Evolutionary conservation across 495 filamentous ascomycete genomes (phyloP).

Genomic region (Hypoxylon perforatum): DNA sequence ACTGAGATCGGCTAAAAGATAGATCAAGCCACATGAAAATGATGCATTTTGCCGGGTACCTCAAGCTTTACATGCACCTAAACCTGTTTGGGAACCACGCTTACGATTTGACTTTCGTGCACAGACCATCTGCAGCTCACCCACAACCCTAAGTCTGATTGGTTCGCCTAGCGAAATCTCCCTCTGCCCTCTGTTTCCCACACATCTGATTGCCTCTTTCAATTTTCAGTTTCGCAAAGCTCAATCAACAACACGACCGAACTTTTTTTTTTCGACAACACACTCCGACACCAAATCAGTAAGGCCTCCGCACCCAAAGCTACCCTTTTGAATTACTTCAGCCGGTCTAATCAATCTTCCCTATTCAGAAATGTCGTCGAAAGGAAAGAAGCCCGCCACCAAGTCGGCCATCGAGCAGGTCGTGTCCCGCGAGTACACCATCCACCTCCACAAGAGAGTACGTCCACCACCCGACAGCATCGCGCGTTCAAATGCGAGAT

Average conservation of each 20-base stretch:
- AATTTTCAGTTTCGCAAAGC: conserved; percentile 50
- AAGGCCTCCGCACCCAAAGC: conserved; percentile 28
- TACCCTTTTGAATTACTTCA: not conserved
- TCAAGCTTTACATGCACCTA: too few species aligned
- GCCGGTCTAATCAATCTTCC: conserved; percentile 25
- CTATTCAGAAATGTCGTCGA: conserved; percentile 76
- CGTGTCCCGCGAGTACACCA: conserved; percentile 99
- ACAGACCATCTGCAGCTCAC: conserved; percentile 19
- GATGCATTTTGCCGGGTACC: not conserved
- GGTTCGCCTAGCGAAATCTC: conserved; percentile 45
- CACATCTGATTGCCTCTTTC: conserved; percentile 38
- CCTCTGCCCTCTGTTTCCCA: conserved; percentile 50
- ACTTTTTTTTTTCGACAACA: conserved; percentile 42
- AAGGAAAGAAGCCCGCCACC: conserved; percentile 67
- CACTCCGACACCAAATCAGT: conserved; percentile 42
- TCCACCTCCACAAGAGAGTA: conserved; percentile 99
- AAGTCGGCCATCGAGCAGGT: conserved; percentile 99
- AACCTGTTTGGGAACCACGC: conserved; percentile 11
- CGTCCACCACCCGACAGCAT: conserved; percentile 62
- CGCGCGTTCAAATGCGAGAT: conserved; percentile 18
- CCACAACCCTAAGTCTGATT: conserved; percentile 43
- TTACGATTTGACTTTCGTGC: not conserved
- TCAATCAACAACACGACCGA: conserved; percentile 39
- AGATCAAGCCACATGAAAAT: conserved; percentile 8
- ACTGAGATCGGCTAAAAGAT: too few species aligned